Evolutionary conservation across 2,329 filamentous ascomycete genomes (phyloP), one percentile per base, ranked within the genome.

Genomic region (Xylaria sp.): DNA sequence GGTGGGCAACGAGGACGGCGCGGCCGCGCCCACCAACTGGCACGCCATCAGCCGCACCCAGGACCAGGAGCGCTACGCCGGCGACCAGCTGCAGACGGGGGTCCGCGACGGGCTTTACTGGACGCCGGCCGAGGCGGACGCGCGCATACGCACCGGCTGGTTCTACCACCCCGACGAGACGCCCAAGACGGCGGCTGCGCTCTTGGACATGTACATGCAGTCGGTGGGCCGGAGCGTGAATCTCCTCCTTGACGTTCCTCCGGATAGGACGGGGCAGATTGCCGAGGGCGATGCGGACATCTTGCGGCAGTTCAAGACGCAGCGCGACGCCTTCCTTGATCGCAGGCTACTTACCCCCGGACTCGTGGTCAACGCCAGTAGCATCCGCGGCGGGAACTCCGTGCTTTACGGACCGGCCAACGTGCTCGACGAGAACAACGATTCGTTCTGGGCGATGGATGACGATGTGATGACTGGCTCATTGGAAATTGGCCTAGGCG

Each of bases 1-100:
- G 67, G 67, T 69, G 4, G 67, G 67, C 26, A 68, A 69, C 48
- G 67, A 69, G 46, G 66, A 69, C 17, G 66, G 67, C 4, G 58
- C 60, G 34, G 61, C 64, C 2, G 61, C 63, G 4, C 26, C 48
- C 1, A 66, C 65, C 9, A 69, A 68, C 47, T 69, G 66, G 66
- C 66, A 69, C 44, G 62, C 66, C 19, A 66, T 69, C 45, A 65
- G 57, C 48, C 62, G 66, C 13, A 68, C 66, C 4, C 66, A 67
- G 44, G 66, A 69, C 39, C 52, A 67, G 7, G 24, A 54, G 16
- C 66, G 56, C 13, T 66, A 68, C 47, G 46, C 48, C 16, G 66
- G 58, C 16, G 60, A 51, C 2, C 50, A 66, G 38, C 57, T 67
- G 11, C 47, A 66, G 48, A 55, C 53, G 1, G 65, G 65, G 0